phyloP scores from a whole-genome alignment of 2,329 filamentous ascomycete genomes.

The Clarireedia monteithiana region DNA sequence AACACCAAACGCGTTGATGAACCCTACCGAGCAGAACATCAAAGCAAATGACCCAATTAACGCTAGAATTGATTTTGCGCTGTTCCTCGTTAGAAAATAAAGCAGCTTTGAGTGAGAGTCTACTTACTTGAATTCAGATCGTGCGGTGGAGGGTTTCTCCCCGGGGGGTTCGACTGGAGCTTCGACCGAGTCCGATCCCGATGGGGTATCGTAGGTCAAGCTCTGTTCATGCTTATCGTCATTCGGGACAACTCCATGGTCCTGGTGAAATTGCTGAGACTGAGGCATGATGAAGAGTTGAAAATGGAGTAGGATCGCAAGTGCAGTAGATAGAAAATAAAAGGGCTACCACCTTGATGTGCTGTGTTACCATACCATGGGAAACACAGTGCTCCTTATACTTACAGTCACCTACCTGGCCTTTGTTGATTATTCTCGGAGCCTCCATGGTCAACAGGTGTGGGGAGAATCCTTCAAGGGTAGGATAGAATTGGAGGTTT shows the following conservation, averaged over 20 bases:
- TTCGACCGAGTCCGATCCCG: neutral
- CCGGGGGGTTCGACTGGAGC: neutral
- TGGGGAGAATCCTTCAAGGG: too few species aligned
- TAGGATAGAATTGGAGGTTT: neutral
- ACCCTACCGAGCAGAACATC: slow-evolving; percentile 29
- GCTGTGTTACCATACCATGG: too few species aligned
- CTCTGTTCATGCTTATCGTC: neutral
- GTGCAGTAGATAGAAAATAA: too few species aligned
- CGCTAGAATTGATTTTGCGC: slow-evolving; percentile 8
- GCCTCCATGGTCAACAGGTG: too few species aligned
- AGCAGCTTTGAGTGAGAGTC: too few species aligned
- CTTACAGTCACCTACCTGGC: too few species aligned
- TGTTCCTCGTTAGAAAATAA: neutral
- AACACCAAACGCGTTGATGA: slow-evolving; percentile 30
- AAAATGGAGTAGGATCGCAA: too few species aligned
- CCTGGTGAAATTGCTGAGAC: too few species aligned
- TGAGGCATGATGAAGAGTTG: too few species aligned
- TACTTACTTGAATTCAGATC: slow-evolving; percentile 11
- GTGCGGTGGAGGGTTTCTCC: neutral
- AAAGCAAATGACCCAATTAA: slow-evolving; percentile 15
- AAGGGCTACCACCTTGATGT: too few species aligned
- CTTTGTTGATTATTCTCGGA: too few species aligned
- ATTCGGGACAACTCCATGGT: neutral
- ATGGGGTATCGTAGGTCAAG: neutral
- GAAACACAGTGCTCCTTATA: too few species aligned